phyloP scores from a whole-genome alignment of 2,329 filamentous ascomycete species.

The Fusarium illudens region DNA sequence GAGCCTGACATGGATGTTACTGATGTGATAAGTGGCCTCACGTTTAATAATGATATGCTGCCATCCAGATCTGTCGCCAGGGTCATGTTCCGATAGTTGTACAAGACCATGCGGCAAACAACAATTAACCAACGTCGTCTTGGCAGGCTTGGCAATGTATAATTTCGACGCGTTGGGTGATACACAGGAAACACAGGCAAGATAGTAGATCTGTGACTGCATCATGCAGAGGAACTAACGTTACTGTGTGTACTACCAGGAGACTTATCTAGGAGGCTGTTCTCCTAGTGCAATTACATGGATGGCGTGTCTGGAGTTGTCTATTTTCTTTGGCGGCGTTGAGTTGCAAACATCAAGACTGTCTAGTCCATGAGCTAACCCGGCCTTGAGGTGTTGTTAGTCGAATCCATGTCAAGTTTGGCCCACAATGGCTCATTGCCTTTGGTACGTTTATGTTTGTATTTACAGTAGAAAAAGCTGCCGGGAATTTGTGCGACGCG shows the following conservation, averaged over 20 bases:
- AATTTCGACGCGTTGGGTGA: too few relatives aligned
- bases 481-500: too few relatives aligned
- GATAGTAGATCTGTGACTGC: not conserved
- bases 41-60: not conserved
- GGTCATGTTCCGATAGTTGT: not conserved
- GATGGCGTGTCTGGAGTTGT: not conserved
- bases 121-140: not conserved
- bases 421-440: constrained; percentile 65
- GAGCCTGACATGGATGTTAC: not conserved
- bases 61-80: not conserved
- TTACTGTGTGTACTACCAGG: too few relatives aligned
- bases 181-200: not conserved
- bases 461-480: too few relatives aligned
- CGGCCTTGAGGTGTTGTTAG: constrained; percentile 69
- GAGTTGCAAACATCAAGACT: not conserved
- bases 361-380: not conserved
- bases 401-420: constrained; percentile 68
- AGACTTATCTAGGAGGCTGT: not conserved
- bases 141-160: not conserved
- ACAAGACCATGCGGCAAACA: too few relatives aligned
- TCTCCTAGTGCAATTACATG: not conserved
- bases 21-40: not conserved
- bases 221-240: too few relatives aligned
- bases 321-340: not conserved
- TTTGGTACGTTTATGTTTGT: constrained; percentile 62